A percentile compares a stretch with the other conserved stretches of the same genome.
These are phyloP conservation scores for Rossbeevera mucosa DNA, from an alignment of 768 basidiomycete genomes.

Conservation along the genomic window DNA sequence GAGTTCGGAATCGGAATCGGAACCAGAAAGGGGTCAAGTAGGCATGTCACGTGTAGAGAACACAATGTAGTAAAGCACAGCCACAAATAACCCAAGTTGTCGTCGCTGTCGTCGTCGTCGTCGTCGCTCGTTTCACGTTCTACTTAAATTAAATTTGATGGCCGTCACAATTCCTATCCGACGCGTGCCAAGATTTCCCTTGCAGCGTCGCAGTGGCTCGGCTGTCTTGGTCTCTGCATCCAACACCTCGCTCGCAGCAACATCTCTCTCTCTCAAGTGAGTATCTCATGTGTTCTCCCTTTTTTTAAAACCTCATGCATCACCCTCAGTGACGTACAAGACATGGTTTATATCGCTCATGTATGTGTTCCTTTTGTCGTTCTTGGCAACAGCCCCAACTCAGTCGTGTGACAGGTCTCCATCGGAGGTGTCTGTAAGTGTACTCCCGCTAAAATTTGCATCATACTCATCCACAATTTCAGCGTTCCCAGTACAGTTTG, in stretches of 20 bases:
- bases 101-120: background rate
- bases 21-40: background rate
- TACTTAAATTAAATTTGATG: constrained; percentile 15
- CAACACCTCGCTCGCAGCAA: background rate
- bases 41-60: constrained; percentile 6
- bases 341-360: constrained; percentile 75
- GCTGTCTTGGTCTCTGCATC: constrained; percentile 21
- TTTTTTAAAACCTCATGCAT: constrained; percentile 11
- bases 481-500: constrained; percentile 76
- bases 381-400: background rate
- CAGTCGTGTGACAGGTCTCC: constrained; percentile 46
- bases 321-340: constrained; percentile 56
- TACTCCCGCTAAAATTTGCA: background rate
- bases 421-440: constrained; percentile 55
- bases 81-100: constrained; percentile 7
- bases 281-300: constrained; percentile 2
- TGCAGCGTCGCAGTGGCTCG: constrained; percentile 37
- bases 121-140: background rate
- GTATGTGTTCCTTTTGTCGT: constrained; percentile 38
- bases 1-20: background rate
- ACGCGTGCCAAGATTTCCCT: constrained; percentile 35
- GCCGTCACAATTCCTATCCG: constrained; percentile 48
- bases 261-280: constrained; percentile 24
- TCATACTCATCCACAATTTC: constrained; percentile 1
- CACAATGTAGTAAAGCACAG: constrained; percentile 7